These are phyloP conservation scores for Leonotis leonurus DNA, from an alignment of 257 asterid species.

Conservation along the genomic window DNA sequence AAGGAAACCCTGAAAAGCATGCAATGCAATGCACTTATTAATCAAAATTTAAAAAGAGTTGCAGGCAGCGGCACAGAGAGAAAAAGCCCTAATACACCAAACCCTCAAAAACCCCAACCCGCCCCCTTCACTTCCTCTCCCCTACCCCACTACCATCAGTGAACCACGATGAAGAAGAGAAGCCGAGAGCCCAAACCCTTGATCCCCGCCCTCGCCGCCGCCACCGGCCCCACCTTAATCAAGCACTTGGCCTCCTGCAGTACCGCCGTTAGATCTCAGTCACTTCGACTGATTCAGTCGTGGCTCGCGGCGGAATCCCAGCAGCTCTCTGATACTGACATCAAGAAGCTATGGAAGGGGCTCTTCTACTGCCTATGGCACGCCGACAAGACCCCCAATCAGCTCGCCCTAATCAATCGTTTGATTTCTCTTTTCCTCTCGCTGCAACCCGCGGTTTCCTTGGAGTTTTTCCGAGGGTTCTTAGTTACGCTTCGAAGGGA, in stretches of 20 bases:
- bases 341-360: conserved; percentile 86
- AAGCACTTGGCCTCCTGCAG: conserved; percentile 69
- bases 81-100: conserved; percentile 17
- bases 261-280: conserved; percentile 64
- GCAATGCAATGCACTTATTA: too few relatives aligned
- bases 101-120: conserved; percentile 24
- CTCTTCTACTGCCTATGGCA: conserved; percentile 93
- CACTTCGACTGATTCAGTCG: conserved; percentile 52
- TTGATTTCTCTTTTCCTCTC: conserved; percentile 47
- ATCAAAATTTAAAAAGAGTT: too few relatives aligned
- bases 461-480: conserved; percentile 62
- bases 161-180: conserved; percentile 54
- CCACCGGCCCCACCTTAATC: conserved; percentile 53
- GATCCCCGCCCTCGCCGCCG: conserved; percentile 34
- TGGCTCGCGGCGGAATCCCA: conserved; percentile 54
- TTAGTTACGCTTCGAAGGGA: conserved; percentile 70
- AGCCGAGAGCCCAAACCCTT: conserved; percentile 48
- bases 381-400: conserved; percentile 75
- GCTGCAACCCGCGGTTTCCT: conserved; percentile 43
- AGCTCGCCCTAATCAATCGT: conserved; percentile 52
- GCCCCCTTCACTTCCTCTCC: not conserved
- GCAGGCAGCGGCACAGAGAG: too few relatives aligned
- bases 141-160: conserved; percentile 8
- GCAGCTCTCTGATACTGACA: conserved; percentile 51
- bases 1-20: too few relatives aligned